Base-by-base conservation (phyloP, 345 rosid genomes). In the Carallia brachiata region DNA sequence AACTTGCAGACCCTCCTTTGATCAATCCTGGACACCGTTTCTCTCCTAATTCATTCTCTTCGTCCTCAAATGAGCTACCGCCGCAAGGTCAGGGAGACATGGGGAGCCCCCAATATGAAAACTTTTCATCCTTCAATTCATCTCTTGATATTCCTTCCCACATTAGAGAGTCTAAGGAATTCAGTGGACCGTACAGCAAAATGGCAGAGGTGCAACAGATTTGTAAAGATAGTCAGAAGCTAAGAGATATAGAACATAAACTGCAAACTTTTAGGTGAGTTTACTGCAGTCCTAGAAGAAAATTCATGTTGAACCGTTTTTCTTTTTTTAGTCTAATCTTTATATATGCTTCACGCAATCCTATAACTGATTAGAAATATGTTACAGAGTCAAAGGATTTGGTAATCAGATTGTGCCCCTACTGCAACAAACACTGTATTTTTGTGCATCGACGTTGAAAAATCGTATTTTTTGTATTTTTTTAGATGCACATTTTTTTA, bases 1-100 rank as follows among this genome's bases (percentile, higher is more conserved):
- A 88, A 70, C 84, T 91, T 17, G 89, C 85, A 47, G 87, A 85
- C 61, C 93, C 77, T 68, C 87, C 97, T 65, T 68, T 88, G 70
- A 70, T 62, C 8, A 79, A 76, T 71, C 84, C 52, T 58, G 81
- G 78, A 55, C 53, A 66, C 60, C 67, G 78, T 52, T 67, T 76
- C 62, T 79, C 88, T 39, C 83, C 84, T 31, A 58, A 62, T 63
- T 85, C 89, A 52, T 75, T 69, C 66, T 82, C 88, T 70, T 78
- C 83, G 30, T 67, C 84, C 47, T 9, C 48, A 61, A 70, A 61
- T 48, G 71, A 65, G 37, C 44, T 71, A 66, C 73, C 74, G 52
- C 56, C 80, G 19, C 80, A 67, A 75, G 76, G 73, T 27, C 79
- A 74, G 52, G 67, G 64, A 28, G 82, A 74, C 52, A 66, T 62